Conservation (phyloP, 192 early-diverging fungal genomes). For the Geranomyces variabilis region DNA sequence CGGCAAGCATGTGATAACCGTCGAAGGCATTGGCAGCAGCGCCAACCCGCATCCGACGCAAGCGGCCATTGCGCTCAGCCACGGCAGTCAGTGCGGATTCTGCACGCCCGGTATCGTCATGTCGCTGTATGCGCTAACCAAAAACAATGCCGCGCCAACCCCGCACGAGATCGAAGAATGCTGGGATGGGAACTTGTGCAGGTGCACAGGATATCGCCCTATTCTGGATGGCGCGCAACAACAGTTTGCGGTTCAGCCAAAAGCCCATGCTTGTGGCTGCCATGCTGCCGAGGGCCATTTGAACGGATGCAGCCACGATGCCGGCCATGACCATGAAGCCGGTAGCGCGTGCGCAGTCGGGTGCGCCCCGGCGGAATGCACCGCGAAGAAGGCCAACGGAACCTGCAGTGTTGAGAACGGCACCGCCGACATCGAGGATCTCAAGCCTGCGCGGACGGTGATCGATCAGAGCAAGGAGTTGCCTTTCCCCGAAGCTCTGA, state of each 20-base stretch:
- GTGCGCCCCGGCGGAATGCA: constrained; percentile 22
- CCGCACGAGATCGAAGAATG: constrained; percentile 79
- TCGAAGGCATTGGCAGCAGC: constrained; percentile 75
- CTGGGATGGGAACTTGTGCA: constrained; percentile 86
- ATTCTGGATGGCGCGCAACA: constrained; percentile 81
- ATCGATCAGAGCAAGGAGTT: constrained; percentile 23
- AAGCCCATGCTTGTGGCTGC: background rate
- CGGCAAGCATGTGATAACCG: constrained; percentile 80
- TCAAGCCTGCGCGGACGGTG: background rate
- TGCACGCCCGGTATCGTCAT: constrained; percentile 91
- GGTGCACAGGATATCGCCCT: constrained; percentile 90
- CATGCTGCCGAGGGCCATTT: background rate
- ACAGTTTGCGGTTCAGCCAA: constrained; percentile 37
- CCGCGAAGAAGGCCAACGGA: constrained; percentile 29
- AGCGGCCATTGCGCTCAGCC: constrained; percentile 70
- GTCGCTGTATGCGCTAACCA: constrained; percentile 78
- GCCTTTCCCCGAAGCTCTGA: constrained; percentile 39
- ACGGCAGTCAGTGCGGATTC: constrained; percentile 85
- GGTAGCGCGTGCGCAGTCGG: constrained; percentile 29
- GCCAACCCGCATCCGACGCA: constrained; percentile 73
- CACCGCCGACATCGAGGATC: constrained; percentile 44
- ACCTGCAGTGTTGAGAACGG: constrained; percentile 29
- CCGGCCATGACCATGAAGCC: background rate
- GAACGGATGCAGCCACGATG: background rate
- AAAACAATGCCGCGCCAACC: constrained; percentile 69